Conservation (phyloP, 2,329 filamentous ascomycete genomes). For the Neofusicoccum kwambonambiense region DNA sequence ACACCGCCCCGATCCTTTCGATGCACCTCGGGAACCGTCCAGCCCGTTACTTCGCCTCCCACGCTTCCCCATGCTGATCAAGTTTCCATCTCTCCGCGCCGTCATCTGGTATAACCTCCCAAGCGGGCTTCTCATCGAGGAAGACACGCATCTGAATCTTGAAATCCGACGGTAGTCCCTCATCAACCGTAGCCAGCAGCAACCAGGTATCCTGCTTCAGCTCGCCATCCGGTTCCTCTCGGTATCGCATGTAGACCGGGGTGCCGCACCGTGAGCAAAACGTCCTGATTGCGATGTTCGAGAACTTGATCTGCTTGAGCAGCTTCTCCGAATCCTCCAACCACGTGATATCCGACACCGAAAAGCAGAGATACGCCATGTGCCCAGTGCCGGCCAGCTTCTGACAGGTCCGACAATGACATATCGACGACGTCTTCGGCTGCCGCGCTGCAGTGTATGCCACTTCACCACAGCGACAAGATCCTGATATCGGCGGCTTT, state of each 20-base stretch:
- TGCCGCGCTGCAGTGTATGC: background rate
- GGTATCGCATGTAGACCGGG: background rate
- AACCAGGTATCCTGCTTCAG: background rate
- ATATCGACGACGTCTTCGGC: background rate
- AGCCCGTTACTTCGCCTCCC: background rate
- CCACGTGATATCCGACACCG: background rate
- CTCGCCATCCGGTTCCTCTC: background rate
- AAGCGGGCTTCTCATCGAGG: constrained; percentile 32
- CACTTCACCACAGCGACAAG: constrained; percentile 6
- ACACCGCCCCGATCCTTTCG: background rate
- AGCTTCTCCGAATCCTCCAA: background rate
- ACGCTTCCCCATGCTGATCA: background rate
- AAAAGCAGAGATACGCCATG: background rate
- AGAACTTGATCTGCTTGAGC: background rate
- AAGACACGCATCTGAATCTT: constrained; percentile 45
- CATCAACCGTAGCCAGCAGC: constrained; percentile 42
- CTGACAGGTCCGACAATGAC: constrained; percentile 10
- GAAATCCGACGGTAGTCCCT: constrained; percentile 31
- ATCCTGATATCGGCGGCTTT: constrained; percentile 5
- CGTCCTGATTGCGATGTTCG: background rate
- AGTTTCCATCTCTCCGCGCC: constrained; percentile 1
- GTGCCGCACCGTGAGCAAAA: constrained; percentile 4
- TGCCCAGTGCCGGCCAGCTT: background rate
- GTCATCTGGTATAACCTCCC: background rate
- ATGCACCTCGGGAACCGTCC: background rate